These are phyloP conservation scores for Xerocomus minutiporus DNA, from an alignment of 1,284 basidiomycete genomes.

Conservation along the genomic window DNA sequence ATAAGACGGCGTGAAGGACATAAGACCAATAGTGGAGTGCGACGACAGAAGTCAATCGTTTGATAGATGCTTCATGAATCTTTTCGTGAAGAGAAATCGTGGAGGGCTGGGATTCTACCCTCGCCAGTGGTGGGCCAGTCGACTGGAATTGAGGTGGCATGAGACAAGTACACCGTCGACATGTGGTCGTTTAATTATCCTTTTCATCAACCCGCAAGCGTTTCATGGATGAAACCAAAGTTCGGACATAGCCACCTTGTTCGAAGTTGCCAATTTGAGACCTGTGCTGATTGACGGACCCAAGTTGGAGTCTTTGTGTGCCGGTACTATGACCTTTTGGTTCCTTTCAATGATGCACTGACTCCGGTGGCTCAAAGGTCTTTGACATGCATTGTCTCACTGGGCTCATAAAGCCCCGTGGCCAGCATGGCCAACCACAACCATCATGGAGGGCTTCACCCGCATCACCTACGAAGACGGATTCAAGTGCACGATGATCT, in stretches of 20 bases:
- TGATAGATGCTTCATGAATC: background rate
- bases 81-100: background rate
- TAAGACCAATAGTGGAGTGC: conserved; percentile 4
- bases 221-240: no score
- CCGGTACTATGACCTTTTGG: no score
- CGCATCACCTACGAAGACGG: conserved; percentile 3
- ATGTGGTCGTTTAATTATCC: background rate
- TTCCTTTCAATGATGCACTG: background rate
- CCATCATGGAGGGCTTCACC: conserved; percentile 4
- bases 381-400: conserved; percentile 1
- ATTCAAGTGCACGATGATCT: conserved; percentile 6
- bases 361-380: background rate
- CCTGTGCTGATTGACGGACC: background rate
- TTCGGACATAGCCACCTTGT: no score
- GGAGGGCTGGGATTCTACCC: background rate
- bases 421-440: background rate
- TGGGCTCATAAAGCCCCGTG: background rate
- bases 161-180: background rate
- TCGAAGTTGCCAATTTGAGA: no score
- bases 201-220: no score
- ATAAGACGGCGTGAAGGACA: conserved; percentile 3
- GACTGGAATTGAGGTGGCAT: background rate
- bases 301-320: background rate
- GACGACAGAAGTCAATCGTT: background rate
- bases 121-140: background rate